phyloP scores from a whole-genome alignment of 306 rosid species.

The Fagus crenata region DNA sequence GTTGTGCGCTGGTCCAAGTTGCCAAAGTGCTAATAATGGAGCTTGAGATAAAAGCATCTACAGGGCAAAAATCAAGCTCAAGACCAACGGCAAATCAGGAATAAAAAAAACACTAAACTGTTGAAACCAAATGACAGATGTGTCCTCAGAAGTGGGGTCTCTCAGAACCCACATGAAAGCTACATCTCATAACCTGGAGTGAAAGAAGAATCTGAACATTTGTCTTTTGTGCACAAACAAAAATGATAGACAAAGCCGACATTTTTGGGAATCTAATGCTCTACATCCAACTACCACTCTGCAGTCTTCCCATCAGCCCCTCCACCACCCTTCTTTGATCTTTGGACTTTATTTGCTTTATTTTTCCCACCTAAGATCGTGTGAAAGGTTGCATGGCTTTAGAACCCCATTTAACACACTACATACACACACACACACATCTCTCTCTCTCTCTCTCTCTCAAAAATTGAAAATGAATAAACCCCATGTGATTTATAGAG shows the following conservation, averaged over 20 bases:
- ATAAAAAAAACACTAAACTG: no score
- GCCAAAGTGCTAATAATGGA: conserved; percentile 18
- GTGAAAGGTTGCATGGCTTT: conserved; percentile 92
- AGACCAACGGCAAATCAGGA: no score
- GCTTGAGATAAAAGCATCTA: not conserved
- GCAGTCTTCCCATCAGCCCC: conserved; percentile 26
- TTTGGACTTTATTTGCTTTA: conserved; percentile 40
- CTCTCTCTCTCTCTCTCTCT: conserved; percentile 9
- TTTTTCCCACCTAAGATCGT: conserved; percentile 47
- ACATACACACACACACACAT: not conserved
- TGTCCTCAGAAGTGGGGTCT: conserved; percentile 17
- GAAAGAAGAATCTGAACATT: conserved; percentile 48
- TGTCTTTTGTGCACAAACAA: conserved; percentile 74
- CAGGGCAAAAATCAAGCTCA: no score
- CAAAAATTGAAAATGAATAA: conserved; percentile 20
- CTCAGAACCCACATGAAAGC: conserved; percentile 59
- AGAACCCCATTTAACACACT: conserved; percentile 37
- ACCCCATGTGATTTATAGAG: conserved; percentile 40
- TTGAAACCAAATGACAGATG: conserved; percentile 5
- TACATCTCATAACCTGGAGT: conserved; percentile 20
- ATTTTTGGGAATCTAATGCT: conserved; percentile 53
- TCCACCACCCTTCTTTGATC: conserved; percentile 26
- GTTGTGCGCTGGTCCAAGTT: conserved; percentile 43
- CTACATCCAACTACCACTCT: conserved; percentile 24
- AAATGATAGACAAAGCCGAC: conserved; percentile 44